These are phyloP conservation scores for Tuber aestivum DNA, from an alignment of 495 filamentous ascomycete genomes.

Conservation along the genomic window DNA sequence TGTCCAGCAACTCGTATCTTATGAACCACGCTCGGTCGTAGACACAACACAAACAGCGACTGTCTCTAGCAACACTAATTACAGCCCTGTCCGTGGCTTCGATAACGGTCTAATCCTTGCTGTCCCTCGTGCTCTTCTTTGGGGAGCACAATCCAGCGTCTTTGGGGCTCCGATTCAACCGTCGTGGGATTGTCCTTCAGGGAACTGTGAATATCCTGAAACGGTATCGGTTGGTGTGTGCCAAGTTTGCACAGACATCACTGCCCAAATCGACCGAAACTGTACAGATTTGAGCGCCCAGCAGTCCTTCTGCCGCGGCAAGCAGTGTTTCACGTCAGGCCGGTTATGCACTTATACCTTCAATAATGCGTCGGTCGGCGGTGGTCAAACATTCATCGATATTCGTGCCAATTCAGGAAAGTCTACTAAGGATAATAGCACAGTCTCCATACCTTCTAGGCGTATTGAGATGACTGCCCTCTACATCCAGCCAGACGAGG, in stretches of 20 bases:
- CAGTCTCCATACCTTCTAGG: constrained; percentile 21
- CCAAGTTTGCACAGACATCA: constrained; percentile 24
- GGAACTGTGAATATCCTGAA: constrained; percentile 30
- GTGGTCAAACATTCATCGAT: constrained; percentile 24
- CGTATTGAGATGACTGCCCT: constrained; percentile 27
- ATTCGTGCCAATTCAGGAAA: constrained; percentile 10
- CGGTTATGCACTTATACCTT: constrained; percentile 34
- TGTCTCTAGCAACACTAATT: constrained; percentile 20
- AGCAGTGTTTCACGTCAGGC: constrained; percentile 28
- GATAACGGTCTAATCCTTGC: constrained; percentile 28
- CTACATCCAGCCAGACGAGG: constrained; percentile 27
- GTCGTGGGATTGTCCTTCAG: constrained; percentile 19
- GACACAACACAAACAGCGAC: constrained; percentile 8
- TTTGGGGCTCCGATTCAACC: constrained; percentile 17
- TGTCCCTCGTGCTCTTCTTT: constrained; percentile 28
- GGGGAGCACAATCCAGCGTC: constrained; percentile 23
- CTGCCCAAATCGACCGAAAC: constrained; percentile 24
- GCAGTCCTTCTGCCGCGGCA: constrained; percentile 11
- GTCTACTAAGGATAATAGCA: constrained; percentile 5
- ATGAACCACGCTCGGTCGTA: constrained; percentile 12
- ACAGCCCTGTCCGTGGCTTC: constrained; percentile 30
- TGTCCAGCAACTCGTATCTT: constrained; percentile 26
- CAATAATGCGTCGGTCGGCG: constrained; percentile 27
- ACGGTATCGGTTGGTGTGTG: constrained; percentile 31
- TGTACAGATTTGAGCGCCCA: constrained; percentile 13